Evolutionary conservation across 305 asterid species (phyloP).

Genomic region (Striga hermonthica): DNA sequence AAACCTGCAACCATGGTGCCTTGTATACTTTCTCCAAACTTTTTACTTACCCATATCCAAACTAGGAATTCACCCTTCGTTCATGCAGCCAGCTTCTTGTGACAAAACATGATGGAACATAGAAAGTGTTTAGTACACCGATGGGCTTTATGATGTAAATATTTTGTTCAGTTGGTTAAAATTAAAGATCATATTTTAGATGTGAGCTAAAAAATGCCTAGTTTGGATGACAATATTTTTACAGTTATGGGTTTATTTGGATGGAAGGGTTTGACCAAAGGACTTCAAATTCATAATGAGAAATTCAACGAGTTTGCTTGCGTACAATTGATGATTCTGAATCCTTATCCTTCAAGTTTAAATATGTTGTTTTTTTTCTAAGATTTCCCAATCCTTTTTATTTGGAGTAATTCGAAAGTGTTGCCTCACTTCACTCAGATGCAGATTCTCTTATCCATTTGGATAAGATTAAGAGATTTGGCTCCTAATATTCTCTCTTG

Average conservation of each 20-base stretch:
- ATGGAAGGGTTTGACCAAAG: too few species aligned
- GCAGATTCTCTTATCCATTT: slow-evolving; percentile 5
- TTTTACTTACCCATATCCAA: background rate
- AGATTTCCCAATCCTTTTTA: too few species aligned
- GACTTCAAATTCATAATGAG: too few species aligned
- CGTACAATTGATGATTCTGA: too few species aligned
- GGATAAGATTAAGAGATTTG: background rate
- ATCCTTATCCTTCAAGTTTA: too few species aligned
- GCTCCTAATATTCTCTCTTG: too few species aligned
- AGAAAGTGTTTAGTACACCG: too few species aligned
- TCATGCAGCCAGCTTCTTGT: too few species aligned
- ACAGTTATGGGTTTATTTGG: background rate
- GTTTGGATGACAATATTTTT: background rate
- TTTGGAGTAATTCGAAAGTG: background rate
- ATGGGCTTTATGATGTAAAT: background rate
- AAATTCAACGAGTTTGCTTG: too few species aligned
- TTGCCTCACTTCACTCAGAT: slow-evolving; percentile 11
- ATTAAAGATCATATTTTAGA: background rate
- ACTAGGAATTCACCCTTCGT: background rate
- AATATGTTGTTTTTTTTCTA: too few species aligned
- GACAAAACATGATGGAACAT: too few species aligned
- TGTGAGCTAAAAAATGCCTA: background rate
- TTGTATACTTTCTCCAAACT: background rate
- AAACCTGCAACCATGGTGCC: background rate
- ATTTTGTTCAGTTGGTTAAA: background rate